Evolutionary conservation across 2,329 filamentous ascomycete genomes (phyloP).

Genomic region (Xylariales sp.): DNA sequence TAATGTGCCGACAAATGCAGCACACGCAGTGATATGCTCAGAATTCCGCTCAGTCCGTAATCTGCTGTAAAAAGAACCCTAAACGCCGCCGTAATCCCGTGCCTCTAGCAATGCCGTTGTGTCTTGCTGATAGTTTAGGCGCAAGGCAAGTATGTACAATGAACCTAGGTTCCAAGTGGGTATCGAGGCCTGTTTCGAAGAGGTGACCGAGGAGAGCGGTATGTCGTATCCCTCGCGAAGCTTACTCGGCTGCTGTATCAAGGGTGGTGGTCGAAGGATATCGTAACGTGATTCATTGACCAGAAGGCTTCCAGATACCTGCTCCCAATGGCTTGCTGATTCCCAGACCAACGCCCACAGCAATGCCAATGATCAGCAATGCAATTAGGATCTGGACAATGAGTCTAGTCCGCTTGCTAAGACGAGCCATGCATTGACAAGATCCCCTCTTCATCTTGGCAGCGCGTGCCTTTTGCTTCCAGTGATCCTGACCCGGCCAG

Average conservation of each 20-base stretch:
- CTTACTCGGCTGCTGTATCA: too few relatives aligned
- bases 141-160: conserved; percentile 18
- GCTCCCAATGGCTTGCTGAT: conserved; percentile 57
- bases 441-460: conserved; percentile 46
- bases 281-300: too few relatives aligned
- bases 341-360: conserved; percentile 53
- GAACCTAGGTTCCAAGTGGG: conserved; percentile 16
- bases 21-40: conserved; percentile 9
- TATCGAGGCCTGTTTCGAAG: conserved; percentile 17
- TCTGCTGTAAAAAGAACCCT: conserved; percentile 13
- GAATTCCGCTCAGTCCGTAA: conserved; percentile 9
- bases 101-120: conserved; percentile 14
- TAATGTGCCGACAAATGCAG: background rate
- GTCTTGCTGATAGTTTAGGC: conserved; percentile 11
- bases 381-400: conserved; percentile 50
- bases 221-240: too few relatives aligned
- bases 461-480: conserved; percentile 54
- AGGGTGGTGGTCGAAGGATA: too few relatives aligned
- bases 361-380: conserved; percentile 47
- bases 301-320: conserved; percentile 52
- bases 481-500: conserved; percentile 57
- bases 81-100: conserved; percentile 16
- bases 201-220: too few relatives aligned
- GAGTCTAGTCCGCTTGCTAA: conserved; percentile 51
- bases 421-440: conserved; percentile 48